Evolutionary conservation across 371 early-diverging fungal genomes (phyloP).

Genomic region (Nematocida homosporus): DNA sequence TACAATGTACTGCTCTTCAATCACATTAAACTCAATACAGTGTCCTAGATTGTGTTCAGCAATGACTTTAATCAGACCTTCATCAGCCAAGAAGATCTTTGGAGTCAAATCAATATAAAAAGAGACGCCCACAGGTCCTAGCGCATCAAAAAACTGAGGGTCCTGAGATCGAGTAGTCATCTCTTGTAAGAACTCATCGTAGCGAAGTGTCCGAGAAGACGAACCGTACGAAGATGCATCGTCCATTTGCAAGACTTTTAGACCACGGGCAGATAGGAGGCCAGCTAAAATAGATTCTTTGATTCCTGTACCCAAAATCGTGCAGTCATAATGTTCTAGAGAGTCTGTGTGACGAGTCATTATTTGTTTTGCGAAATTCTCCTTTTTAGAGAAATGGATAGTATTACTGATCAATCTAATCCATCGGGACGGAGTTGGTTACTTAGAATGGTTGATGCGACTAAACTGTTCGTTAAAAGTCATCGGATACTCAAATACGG

Average conservation of each 20-base stretch:
- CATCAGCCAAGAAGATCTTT: constrained; percentile 97
- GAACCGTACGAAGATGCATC: constrained; percentile 95
- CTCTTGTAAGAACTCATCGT: constrained; percentile 66
- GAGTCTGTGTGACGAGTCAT: constrained; percentile 6
- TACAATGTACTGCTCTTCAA: constrained; percentile 82
- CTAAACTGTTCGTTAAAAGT: constrained; percentile 5
- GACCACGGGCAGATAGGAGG: constrained; percentile 87
- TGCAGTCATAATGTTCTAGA: constrained; percentile 38
- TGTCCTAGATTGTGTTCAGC: constrained; percentile 88
- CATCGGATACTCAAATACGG: constrained; percentile 5
- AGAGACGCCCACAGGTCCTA: constrained; percentile 72
- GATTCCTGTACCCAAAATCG: constrained; percentile 81
- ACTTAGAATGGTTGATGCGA: background rate
- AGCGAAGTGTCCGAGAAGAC: constrained; percentile 69
- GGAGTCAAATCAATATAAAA: constrained; percentile 95
- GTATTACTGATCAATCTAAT: background rate
- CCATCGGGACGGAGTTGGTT: constrained; percentile 4
- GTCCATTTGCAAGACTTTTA: constrained; percentile 94
- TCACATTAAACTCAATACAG: constrained; percentile 90
- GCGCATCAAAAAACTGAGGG: background rate
- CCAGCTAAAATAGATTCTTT: constrained; percentile 98
- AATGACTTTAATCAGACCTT: constrained; percentile 73
- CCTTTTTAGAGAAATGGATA: background rate
- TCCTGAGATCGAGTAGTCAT: constrained; percentile 72
- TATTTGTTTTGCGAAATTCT: constrained; percentile 42